Evolutionary conservation across 768 basidiomycete genomes (phyloP).

Genomic region (Kwoniella mangroviensis): DNA sequence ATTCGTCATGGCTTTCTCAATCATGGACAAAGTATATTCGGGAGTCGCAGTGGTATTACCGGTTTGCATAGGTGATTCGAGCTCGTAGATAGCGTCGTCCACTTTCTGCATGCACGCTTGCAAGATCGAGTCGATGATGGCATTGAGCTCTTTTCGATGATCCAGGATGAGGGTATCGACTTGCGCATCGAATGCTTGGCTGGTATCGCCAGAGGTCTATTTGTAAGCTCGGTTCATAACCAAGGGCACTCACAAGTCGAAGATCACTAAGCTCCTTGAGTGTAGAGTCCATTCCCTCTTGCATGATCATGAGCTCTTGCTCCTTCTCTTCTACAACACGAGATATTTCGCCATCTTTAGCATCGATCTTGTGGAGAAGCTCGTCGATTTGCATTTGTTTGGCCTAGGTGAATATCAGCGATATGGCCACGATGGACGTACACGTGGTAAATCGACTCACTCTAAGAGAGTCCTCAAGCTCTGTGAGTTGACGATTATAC

Average conservation of each 20-base stretch:
- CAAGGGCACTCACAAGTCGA: conserved; percentile 68
- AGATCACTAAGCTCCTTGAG: conserved; percentile 84
- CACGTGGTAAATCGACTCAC: conserved; percentile 61
- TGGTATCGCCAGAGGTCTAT: conserved; percentile 79
- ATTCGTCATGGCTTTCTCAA: conserved; percentile 92
- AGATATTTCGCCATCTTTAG: conserved; percentile 74
- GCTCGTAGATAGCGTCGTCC: conserved; percentile 94
- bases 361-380: conserved; percentile 77
- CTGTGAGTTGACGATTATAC: conserved; percentile 93
- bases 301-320: conserved; percentile 90
- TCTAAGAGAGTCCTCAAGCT: conserved; percentile 92
- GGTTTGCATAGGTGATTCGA: conserved; percentile 91
- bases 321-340: conserved; percentile 92
- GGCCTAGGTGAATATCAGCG: conserved; percentile 62
- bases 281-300: conserved; percentile 92
- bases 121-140: conserved; percentile 97
- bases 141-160: conserved; percentile 94
- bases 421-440: background rate
- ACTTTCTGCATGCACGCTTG: conserved; percentile 96
- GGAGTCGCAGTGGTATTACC: conserved; percentile 98
- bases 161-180: conserved; percentile 96
- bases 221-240: conserved; percentile 6
- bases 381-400: conserved; percentile 98
- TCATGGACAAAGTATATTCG: conserved; percentile 96
- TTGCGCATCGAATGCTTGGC: conserved; percentile 92